These are phyloP conservation scores for Glonium stellatum DNA, from an alignment of 495 filamentous ascomycete species.

Conservation along the genomic window DNA sequence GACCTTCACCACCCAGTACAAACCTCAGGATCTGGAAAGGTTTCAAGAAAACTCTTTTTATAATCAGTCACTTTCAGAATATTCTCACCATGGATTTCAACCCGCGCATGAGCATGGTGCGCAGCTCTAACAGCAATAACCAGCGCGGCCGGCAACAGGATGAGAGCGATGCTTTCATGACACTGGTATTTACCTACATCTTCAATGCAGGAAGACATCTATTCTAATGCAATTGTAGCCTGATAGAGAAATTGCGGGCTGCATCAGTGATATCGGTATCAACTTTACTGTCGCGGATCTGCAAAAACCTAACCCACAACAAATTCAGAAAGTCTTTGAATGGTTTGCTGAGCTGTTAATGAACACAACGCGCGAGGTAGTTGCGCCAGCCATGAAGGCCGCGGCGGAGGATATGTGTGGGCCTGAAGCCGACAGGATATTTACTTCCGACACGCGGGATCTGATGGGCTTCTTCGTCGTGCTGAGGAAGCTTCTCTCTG, in stretches of 20 bases:
- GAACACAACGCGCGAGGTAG: constrained; percentile 80
- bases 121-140: constrained; percentile 35
- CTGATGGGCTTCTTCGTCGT: constrained; percentile 88
- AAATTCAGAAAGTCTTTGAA: constrained; percentile 94
- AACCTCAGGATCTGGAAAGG: too few relatives aligned
- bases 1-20: too few relatives aligned
- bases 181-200: constrained; percentile 49
- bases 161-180: constrained; percentile 81
- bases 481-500: constrained; percentile 64
- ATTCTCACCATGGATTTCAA: not conserved
- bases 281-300: constrained; percentile 82
- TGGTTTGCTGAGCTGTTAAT: constrained; percentile 92
- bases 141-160: constrained; percentile 65
- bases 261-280: constrained; percentile 93
- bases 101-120: constrained; percentile 65
- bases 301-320: constrained; percentile 83
- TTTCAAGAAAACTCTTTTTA: too few relatives aligned
- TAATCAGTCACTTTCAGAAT: too few relatives aligned
- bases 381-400: constrained; percentile 90
- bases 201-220: not conserved
- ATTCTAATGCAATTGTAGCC: constrained; percentile 39
- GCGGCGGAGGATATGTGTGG: constrained; percentile 80
- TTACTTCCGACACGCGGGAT: constrained; percentile 79
- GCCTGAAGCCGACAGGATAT: constrained; percentile 64
- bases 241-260: constrained; percentile 88